Conservation (phyloP, 257 asterid genomes). For the Rubia yunnanensis region DNA sequence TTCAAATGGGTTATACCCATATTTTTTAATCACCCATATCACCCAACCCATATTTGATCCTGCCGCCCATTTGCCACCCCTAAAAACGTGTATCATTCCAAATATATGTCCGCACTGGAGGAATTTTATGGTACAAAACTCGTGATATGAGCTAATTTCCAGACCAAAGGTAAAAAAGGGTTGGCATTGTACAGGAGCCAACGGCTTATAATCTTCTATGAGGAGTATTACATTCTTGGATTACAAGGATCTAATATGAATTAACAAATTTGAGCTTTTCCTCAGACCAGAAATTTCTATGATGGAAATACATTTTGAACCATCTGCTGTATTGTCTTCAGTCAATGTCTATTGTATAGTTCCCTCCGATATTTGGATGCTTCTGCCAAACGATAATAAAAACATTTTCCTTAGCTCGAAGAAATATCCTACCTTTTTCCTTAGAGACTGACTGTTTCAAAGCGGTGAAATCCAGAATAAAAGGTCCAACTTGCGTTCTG, state of each 20-base stretch:
- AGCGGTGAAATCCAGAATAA: background rate
- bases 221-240: background rate
- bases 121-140: background rate
- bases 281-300: background rate
- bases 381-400: background rate
- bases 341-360: background rate
- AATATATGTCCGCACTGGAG: background rate
- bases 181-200: background rate
- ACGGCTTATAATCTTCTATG: background rate
- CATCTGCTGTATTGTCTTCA: background rate
- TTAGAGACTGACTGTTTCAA: background rate
- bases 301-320: slow-evolving; percentile 2
- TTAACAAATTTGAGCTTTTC: background rate
- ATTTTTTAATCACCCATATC: too few relatives aligned
- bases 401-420: background rate
- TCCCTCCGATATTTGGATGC: background rate
- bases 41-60: too few relatives aligned
- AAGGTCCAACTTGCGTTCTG: background rate
- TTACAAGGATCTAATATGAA: background rate
- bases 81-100: background rate
- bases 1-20: too few relatives aligned
- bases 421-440: background rate
- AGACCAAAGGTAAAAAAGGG: background rate
- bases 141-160: background rate
- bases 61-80: too few relatives aligned